Conservation (phyloP, 345 rosid genomes). For the Eucalyptus sp. region DNA sequence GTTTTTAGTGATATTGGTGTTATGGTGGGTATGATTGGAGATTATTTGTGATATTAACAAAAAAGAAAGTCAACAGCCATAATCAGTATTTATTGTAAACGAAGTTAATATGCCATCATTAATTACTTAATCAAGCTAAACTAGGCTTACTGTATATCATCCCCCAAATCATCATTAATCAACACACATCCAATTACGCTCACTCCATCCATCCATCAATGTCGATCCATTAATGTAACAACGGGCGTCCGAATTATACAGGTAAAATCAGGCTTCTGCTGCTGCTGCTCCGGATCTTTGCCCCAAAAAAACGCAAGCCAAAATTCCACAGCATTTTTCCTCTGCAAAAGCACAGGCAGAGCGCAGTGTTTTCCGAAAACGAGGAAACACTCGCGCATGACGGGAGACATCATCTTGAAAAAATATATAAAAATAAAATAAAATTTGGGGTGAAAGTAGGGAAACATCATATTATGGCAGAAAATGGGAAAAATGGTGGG, state of each 20-base stretch:
- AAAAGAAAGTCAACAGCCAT: rapidly evolving
- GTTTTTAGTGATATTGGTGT: too few species aligned
- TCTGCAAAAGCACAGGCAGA: not conserved
- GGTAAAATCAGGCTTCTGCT: not conserved
- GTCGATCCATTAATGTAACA: not conserved
- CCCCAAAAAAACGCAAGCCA: not conserved
- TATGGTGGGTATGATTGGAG: not conserved
- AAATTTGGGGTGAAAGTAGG: not conserved
- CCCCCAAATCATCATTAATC: not conserved
- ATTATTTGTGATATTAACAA: not conserved
- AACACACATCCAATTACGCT: not conserved
- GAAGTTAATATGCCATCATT: not conserved
- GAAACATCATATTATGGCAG: not conserved
- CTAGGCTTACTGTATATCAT: not conserved
- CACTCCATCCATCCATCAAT: not conserved
- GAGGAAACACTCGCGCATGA: not conserved
- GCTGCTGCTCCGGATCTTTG: not conserved
- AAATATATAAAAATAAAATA: rapidly evolving
- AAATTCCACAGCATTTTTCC: not conserved
- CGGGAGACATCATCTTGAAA: not conserved
- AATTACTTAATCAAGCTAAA: not conserved
- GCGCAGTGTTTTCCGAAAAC: not conserved
- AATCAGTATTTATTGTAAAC: not conserved
- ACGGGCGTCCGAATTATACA: not conserved
- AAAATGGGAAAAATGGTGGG: not conserved